phyloP scores from a whole-genome alignment of 1,284 basidiomycete genomes.

The Ustilago curta region DNA sequence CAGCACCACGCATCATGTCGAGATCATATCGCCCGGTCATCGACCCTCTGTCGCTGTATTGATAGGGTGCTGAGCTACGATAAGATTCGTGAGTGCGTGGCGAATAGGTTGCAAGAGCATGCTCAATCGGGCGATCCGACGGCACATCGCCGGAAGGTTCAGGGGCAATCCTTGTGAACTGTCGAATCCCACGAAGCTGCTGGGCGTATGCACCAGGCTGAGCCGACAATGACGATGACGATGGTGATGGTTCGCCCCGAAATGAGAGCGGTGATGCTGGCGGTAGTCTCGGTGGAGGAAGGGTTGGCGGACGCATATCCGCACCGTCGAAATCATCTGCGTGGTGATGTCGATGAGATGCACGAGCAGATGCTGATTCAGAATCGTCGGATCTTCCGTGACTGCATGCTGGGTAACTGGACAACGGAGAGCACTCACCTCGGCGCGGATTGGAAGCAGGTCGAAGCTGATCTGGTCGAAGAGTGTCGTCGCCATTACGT shows the following conservation, averaged over 20 bases:
- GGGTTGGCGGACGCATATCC: slow-evolving; percentile 27
- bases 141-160: slow-evolving; percentile 1
- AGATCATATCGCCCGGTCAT: background rate
- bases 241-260: slow-evolving; percentile 2
- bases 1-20: background rate
- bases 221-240: background rate
- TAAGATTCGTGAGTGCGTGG: slow-evolving; percentile 1
- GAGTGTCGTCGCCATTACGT: slow-evolving; percentile 2
- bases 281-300: background rate
- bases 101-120: background rate
- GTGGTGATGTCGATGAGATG: background rate
- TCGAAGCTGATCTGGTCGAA: slow-evolving; percentile 1
- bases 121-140: slow-evolving; percentile 1
- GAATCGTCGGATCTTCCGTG: slow-evolving; percentile 4
- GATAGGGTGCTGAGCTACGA: background rate
- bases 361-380: slow-evolving; percentile 1
- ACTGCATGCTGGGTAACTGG: background rate
- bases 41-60: background rate
- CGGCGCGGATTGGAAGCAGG: slow-evolving; percentile 4
- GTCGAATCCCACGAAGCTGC: slow-evolving; percentile 9
- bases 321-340: slow-evolving; percentile 1
- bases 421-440: slow-evolving; percentile 1
- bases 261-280: background rate
- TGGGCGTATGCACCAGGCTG: background rate
- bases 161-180: slow-evolving; percentile 3